Percentiles rank a stretch among this genome's conserved stretches.
These are phyloP conservation scores for Zancudomyces culisetae DNA, from an alignment of 371 early-diverging fungal genomes.

Conservation along the genomic window DNA sequence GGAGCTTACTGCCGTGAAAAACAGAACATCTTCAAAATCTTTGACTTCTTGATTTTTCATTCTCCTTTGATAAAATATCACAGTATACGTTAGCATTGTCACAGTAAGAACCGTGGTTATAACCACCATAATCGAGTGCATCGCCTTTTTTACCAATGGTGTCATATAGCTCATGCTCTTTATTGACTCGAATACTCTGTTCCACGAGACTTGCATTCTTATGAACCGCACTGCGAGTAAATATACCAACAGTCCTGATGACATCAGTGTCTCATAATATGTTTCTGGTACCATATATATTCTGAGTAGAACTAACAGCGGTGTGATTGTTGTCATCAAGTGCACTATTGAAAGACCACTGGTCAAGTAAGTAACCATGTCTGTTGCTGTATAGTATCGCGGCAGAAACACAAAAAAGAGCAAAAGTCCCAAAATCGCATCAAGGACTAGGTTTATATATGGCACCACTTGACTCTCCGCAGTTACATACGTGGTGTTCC, in stretches of 20 bases:
- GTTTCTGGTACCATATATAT: slow-evolving; percentile 13
- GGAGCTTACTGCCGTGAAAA: slow-evolving; percentile 33
- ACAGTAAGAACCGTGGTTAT: slow-evolving; percentile 38
- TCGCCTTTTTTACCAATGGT: slow-evolving; percentile 30
- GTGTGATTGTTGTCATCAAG: slow-evolving; percentile 29
- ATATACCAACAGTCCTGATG: slow-evolving; percentile 28
- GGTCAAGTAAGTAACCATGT: slow-evolving; percentile 16
- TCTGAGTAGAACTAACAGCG: slow-evolving; percentile 21
- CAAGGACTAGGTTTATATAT: slow-evolving; percentile 15
- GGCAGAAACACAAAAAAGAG: slow-evolving; percentile 31
- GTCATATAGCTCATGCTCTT: slow-evolving; percentile 31
- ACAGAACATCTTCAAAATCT: slow-evolving; percentile 43
- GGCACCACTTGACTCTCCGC: slow-evolving; percentile 12
- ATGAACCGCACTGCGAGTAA: slow-evolving; percentile 45
- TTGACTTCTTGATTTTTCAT: slow-evolving; percentile 17
- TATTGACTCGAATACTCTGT: slow-evolving; percentile 28
- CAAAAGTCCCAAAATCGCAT: slow-evolving; percentile 21
- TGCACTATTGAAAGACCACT: slow-evolving; percentile 27
- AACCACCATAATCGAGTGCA: slow-evolving; percentile 26
- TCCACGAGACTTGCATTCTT: slow-evolving; percentile 32
- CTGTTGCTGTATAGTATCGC: slow-evolving; percentile 26
- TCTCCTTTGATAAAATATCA: slow-evolving; percentile 27
- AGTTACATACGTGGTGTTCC: slow-evolving; percentile 21
- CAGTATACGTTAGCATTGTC: slow-evolving; percentile 37
- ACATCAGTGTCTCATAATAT: slow-evolving; percentile 27